Base-by-base conservation (phyloP, 2,329 filamentous ascomycete species). In the Davidsoniella virescens region DNA sequence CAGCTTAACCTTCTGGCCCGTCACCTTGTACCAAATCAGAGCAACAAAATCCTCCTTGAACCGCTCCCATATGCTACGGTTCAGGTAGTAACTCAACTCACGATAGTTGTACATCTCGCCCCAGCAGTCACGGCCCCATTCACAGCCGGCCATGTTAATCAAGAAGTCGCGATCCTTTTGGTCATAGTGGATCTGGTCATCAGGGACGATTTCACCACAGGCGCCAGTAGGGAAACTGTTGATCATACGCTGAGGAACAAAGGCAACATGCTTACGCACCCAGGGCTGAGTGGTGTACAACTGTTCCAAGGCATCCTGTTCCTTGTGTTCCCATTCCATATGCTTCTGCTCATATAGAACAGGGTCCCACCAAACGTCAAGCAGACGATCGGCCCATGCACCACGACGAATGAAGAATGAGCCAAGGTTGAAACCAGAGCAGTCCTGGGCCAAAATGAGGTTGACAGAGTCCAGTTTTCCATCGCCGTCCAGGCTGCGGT, bases 271-370 rank as follows among this genome's bases (percentile, higher is more conserved):
- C 51, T 85, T 80, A 53, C 92, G 80, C 49, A 96, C 79, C 88
- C 92, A 98, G 0, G 92, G 86, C 62, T 96, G 90, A 50, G 82
- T 83, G 52, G 73, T 76, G 67, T 98, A 98, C 55, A 98, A 72
- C 66, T 94, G 84, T 67, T 95, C 88, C 40, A 98, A 69, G 1
- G 88, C 87, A 61, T 96, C 88, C 66, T 98, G 92, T 64, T 98
- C 92, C 64, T 96, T 96, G 70, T 98, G 92, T 61, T 92, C 88
- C 92, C 92, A 98, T 55, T 92, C 78, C 88, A 95, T 95, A 64
- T 98, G 92, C 63, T 87, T 93, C 67, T 98, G 92, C 67, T 98
- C 92, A 64, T 98, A 98, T 52, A 83, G 79, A 26, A 96, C 88
- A 0, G 92, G 92, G 60, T 98, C 92, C 92, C 92, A 98, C 92